Conservation (phyloP, 148 eudicot species). For the Diospyros kaki region DNA sequence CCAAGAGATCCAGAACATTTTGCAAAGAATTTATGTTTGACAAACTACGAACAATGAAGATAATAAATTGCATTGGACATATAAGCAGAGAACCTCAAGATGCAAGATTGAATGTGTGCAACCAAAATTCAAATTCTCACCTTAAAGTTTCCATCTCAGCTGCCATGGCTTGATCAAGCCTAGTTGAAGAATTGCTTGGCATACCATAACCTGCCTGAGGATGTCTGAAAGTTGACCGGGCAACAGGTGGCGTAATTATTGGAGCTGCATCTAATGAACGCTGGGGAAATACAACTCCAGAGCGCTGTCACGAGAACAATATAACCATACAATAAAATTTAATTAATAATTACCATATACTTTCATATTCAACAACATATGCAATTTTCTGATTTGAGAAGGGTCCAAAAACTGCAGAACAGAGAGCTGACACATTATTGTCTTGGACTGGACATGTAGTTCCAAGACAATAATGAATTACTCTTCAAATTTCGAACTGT, state of each 20-base stretch:
- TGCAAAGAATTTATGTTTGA: conserved; percentile 68
- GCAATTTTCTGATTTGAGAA: neutral
- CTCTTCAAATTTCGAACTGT: neutral
- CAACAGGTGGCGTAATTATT: conserved; percentile 74
- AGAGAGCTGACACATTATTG: neutral
- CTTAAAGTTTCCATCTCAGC: conserved; percentile 71
- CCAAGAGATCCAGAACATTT: conserved; percentile 60
- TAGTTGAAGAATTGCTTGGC: conserved; percentile 67
- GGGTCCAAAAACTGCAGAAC: neutral
- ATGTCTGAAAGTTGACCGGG: conserved; percentile 40
- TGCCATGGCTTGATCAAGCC: conserved; percentile 92
- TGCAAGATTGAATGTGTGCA: neutral
- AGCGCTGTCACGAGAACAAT: conserved; percentile 44
- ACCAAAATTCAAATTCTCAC: conserved; percentile 25
- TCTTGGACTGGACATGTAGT: neutral
- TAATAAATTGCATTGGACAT: neutral
- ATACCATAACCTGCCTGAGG: conserved; percentile 71
- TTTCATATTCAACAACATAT: neutral
- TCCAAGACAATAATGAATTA: neutral
- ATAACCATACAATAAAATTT: neutral
- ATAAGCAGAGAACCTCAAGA: conserved; percentile 8
- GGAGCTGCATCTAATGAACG: conserved; percentile 67
- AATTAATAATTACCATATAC: neutral
- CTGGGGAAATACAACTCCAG: conserved; percentile 71
- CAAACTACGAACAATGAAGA: conserved; percentile 32